Base-by-base conservation (phyloP, 306 rosid species). In the Vachellia pachyceras region DNA sequence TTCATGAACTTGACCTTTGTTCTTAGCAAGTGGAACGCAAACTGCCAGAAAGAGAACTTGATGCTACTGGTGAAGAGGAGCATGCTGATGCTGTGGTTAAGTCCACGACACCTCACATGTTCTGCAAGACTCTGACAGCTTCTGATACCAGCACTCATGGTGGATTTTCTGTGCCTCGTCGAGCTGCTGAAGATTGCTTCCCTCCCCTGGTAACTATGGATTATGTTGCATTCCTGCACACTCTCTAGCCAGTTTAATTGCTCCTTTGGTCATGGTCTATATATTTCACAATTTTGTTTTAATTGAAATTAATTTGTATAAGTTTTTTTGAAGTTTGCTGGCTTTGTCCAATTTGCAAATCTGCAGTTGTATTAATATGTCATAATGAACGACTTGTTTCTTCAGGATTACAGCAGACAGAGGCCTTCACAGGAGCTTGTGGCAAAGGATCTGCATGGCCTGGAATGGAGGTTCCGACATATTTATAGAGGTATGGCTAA, bases 101-200 rank as follows among this genome's bases (percentile, higher is more conserved):
- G 88, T 86, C 97, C 4, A 89, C 90, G 10, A 93, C 97, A 9
- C 94, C 99, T 5, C 99, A 96, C 78, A 96, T 96, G 99, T 96
- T 96, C 91, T 96, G 99, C 83, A 96, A 96, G 92, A 96, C 99
- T 64, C 94, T 96, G 37, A 96, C 99, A 7, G 99, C 99, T 72
- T 96, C 99, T 13, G 99, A 96, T 81, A 96, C 99, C 7, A 96
- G 99, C 86, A 93, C 99, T 82, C 99, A 96, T 71, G 99, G 99
- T 71, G 99, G 99, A 29, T 96, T 96, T 85, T 96, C 99, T 2
- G 99, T 96, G 39, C 99, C 99, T 49, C 95, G 99, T 29, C 94
- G 99, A 22, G 99, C 99, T 0, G 99, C 99, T 17, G 99, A 96
- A 85, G 99, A 96, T 85, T 96, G 99, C 87, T 96, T 96, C 77